Evolutionary conservation across 2,329 filamentous ascomycete species (phyloP).

Genomic region (Dryadomyces quercivorus): DNA sequence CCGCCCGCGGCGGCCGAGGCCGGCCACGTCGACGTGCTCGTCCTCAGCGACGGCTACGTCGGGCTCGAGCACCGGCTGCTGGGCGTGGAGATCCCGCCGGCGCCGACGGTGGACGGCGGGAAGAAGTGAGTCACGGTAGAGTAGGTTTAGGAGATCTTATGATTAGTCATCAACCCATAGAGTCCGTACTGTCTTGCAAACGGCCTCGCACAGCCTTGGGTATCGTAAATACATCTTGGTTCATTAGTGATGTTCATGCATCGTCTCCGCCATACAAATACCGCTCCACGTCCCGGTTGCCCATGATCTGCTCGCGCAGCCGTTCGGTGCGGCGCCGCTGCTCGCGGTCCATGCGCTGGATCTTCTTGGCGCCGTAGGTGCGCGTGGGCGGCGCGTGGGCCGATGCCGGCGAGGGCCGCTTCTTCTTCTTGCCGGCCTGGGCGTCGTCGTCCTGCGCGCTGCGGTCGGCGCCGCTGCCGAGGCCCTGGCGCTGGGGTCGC

Average conservation of each 20-base stretch:
- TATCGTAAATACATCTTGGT: no score
- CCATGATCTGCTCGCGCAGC: slow-evolving; percentile 61
- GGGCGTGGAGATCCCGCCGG: slow-evolving; percentile 38
- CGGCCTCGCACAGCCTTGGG: no score
- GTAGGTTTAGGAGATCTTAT: not conserved
- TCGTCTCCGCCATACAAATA: slow-evolving; percentile 42
- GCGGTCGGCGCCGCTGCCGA: slow-evolving; percentile 28
- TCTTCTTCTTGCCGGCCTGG: slow-evolving; percentile 23
- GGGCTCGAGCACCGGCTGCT: slow-evolving; percentile 49
- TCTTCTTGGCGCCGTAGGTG: slow-evolving; percentile 56
- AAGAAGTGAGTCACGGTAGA: slow-evolving; percentile 18
- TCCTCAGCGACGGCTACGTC: slow-evolving; percentile 81
- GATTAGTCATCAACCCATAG: not conserved
- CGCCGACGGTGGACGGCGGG: slow-evolving; percentile 34
- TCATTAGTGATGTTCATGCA: no score
- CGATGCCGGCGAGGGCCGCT: slow-evolving; percentile 24
- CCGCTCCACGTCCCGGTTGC: slow-evolving; percentile 60
- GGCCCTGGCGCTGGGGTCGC: slow-evolving; percentile 64
- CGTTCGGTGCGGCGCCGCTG: slow-evolving; percentile 51
- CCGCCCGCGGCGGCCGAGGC: slow-evolving; percentile 35
- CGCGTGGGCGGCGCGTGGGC: slow-evolving; percentile 3
- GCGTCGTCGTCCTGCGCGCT: not conserved
- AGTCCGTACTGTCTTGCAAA: no score
- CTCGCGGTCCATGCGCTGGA: slow-evolving; percentile 47
- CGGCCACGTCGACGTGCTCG: slow-evolving; percentile 57